A percentile compares a stretch with the other conserved stretches of the same genome.
phyloP scores from a whole-genome alignment of 2,329 filamentous ascomycete genomes.

The Zasmidium angulare region DNA sequence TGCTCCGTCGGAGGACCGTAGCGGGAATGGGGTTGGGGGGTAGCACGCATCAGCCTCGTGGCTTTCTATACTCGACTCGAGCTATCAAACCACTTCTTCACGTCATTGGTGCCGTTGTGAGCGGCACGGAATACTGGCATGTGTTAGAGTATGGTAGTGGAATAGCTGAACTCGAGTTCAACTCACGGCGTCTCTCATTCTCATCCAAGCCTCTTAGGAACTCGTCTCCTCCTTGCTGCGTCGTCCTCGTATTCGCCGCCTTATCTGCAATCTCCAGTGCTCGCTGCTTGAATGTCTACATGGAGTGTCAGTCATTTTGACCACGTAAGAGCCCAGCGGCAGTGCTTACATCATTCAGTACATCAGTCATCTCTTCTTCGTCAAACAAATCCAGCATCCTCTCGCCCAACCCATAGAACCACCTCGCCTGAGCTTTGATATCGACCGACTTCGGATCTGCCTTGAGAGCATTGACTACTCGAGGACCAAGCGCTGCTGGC shows the following conservation, averaged over 20 bases:
- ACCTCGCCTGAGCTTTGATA: constrained; percentile 75
- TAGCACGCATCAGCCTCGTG: too few relatives aligned
- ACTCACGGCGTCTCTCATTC: constrained; percentile 62
- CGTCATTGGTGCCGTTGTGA: constrained; percentile 48
- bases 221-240: constrained; percentile 55
- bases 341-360: constrained; percentile 44
- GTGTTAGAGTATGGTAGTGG: not conserved
- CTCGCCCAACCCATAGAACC: constrained; percentile 85
- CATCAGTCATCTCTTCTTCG: constrained; percentile 75
- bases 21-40: too few relatives aligned
- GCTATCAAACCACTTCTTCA: constrained; percentile 44
- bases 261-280: constrained; percentile 84
- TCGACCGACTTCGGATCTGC: constrained; percentile 86
- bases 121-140: constrained; percentile 48
- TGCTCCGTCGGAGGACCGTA: too few relatives aligned
- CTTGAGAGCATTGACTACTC: constrained; percentile 85
- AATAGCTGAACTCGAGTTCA: not conserved
- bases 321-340: not conserved
- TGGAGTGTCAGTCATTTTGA: not conserved
- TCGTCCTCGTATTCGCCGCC: constrained; percentile 71
- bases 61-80: constrained; percentile 13
- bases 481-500: constrained; percentile 71
- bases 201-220: constrained; percentile 88
- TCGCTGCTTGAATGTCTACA: constrained; percentile 73
- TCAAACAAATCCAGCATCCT: constrained; percentile 89